Evolutionary conservation across 2,329 filamentous ascomycete genomes (phyloP), one percentile per base, ranked within the genome.

Genomic region (Sporothrix curviconia): DNA sequence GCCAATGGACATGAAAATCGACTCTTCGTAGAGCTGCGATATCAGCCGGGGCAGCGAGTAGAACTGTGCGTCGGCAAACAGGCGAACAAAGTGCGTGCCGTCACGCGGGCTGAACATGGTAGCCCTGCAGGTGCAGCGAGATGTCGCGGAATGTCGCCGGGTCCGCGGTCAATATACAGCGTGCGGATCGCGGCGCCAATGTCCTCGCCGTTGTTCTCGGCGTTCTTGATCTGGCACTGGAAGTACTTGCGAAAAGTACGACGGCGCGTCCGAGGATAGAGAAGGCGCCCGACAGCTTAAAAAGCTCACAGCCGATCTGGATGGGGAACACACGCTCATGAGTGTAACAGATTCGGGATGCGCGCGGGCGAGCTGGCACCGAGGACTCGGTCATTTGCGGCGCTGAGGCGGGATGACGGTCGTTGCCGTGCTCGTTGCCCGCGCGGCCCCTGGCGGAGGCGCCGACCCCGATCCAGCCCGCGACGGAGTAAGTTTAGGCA

Each of bases 171-270:
- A 67, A 97, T 96, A 73, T 96, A 96, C 7, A 97, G 78, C 0
- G 92, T 96, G 63, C 87, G 85, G 59, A 95, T 76, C 47, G 73
- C 71, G 5, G 66, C 63, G 39, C 67, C 70, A 5, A 72, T 58
- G 56, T 81, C 79, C 56, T 83, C 78, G 59, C 81, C 81, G 39
- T 22, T 43, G 57, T 79, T 79, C 59, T 84, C 79, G 50, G 81
- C 85, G 64, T 77, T 74, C 58, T 82, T 80, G 40, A 96, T 73
- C 73, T 96, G 92, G 66, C 89, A 89, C 64, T 85, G 80, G 71
- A 97, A 97, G 75, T 94, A 96, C 65, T n/a, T 90, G 87, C 19
- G 92, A 95, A 74, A 97, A 96, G 72, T 96, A 96, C 51, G 92
- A 96, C 59, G 92, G 92, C 67, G 91, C 92, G 72, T 90, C 86